Percentiles rank a stretch among this genome's conserved stretches.
These are phyloP conservation scores for Stereum hirsutum DNA, from an alignment of 1,284 basidiomycete genomes.

Conservation along the genomic window DNA sequence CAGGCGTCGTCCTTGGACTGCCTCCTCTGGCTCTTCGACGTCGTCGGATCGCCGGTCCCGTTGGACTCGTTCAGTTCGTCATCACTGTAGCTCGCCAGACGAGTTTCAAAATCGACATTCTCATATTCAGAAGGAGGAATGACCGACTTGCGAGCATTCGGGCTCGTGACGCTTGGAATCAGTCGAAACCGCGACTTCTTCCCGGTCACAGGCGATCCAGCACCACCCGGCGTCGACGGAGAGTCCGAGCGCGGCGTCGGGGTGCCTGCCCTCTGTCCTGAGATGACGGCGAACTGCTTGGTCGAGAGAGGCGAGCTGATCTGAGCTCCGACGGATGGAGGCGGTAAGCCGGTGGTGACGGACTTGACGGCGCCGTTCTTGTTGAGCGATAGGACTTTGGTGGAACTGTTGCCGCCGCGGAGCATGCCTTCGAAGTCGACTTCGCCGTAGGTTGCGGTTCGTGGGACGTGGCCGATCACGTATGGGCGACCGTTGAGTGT, in stretches of 20 bases:
- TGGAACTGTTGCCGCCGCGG: slow-evolving; percentile 38
- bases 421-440: slow-evolving; percentile 77
- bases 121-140: slow-evolving; percentile 58
- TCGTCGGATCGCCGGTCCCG: slow-evolving; percentile 9
- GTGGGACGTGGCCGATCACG: slow-evolving; percentile 57
- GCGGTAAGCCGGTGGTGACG: slow-evolving; percentile 10
- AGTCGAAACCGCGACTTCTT: slow-evolving; percentile 47
- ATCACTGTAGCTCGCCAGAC: slow-evolving; percentile 57
- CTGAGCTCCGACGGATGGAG: slow-evolving; percentile 6
- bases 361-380: slow-evolving; percentile 13
- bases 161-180: slow-evolving; percentile 38
- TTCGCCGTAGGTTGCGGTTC: slow-evolving; percentile 51
- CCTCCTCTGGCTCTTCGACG: slow-evolving; percentile 38
- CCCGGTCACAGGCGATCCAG: slow-evolving; percentile 9
- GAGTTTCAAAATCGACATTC: slow-evolving; percentile 65
- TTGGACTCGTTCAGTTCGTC: slow-evolving; percentile 35
- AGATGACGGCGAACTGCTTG: slow-evolving; percentile 8
- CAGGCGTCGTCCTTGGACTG: slow-evolving; percentile 64
- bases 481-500: slow-evolving; percentile 73
- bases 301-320: slow-evolving; percentile 9
- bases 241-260: slow-evolving; percentile 5
- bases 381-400: slow-evolving; percentile 51
- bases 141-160: slow-evolving; percentile 38
- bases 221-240: not conserved
- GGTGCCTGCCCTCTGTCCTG: slow-evolving; percentile 7